Base-by-base conservation (phyloP, 352 stramenopile genomes). In the Aphanomyces cochlioides region DNA sequence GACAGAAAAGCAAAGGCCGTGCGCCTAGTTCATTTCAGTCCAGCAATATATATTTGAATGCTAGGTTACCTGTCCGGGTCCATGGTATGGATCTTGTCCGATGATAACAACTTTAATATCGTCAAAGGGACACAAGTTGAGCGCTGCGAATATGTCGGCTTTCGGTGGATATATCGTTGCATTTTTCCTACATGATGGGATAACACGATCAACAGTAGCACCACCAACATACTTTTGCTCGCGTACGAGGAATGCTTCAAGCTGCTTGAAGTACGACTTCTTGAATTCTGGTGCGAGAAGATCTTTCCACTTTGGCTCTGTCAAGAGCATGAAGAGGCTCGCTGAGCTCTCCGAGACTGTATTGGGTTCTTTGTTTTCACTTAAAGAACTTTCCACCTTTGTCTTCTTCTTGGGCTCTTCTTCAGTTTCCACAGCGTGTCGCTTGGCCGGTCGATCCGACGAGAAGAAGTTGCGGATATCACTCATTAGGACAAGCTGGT, bases 91-190 rank as follows among this genome's bases (percentile, higher is more conserved):
- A 59, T 97, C 90, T 76, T 98, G 95, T 3, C 95, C 95, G 6
- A 98, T 72, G 73, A 98, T 97, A 6, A 98, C 92, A 45, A 97
- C 89, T 73, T 97, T 97, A 45, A 97, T 76, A 19, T 82, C 78
- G 10, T 88, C 77, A 56, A 98, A 88, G 8, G 87, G 79, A 66
- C 81, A 97, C 28, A 96, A 79, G 72, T 96, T 92, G 56, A 98
- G 78, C 15, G 92, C 83, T 2, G 90, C 81, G 77, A 98, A 98
- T 10, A 97, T 79, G 50, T 98, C 82, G 13, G 82, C 63, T 3
- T 84, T 77, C 21, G 90, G 87, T 19, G 93, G 94, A 72, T 93
- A 98, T 28, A 98, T 83, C 12, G 73, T 90, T 72, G 88, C 80
- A 47, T 90, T 90, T 59, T 77, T 80, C 38, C 64, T 47, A 70